Evolutionary conservation across 108 stramenopile genomes (phyloP), one percentile per base, ranked within the genome.

Genomic region (Nannochloropsis gaditana): DNA sequence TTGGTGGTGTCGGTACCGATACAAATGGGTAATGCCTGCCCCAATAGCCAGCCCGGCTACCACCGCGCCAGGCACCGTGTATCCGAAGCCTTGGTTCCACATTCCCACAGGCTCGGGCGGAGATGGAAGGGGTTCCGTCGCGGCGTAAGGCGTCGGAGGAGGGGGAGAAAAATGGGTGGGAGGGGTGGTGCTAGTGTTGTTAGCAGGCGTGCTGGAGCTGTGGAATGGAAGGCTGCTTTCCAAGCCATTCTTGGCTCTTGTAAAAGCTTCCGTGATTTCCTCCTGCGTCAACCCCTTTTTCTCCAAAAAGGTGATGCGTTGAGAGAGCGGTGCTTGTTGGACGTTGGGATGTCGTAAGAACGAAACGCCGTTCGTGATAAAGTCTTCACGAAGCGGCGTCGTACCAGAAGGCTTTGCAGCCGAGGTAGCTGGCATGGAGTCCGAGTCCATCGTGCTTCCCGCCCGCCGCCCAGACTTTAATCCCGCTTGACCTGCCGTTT

Each of bases 221-320:
- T n/a, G 15, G 59, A 15, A 15, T 15, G 15, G 8, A n/a, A 8
- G 59, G 19, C n/a, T 15, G n/a, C n/a, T n/a, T 15, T 15, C 19
- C 8, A n/a, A 15, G 59, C 59, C 8, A 8, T 81, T 45, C 11
- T 87, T 83, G 41, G 45, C 87, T 17, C 87, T 44, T 15, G 87
- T 84, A 6, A 88, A 45, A 21, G 87, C 87, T 50, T 79, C 80
- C 2, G 87, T 82, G n/a, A 88, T 85, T 59, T 88, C 87, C 84
- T 84, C 87, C 43, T 84, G 79, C 10, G n/a, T 83, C 83, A 59
- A 59, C 50, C 83, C 87, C 83, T 88, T 88, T 80, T 82, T 82
- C 45, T 88, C 87, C 43, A 88, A 81, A 42, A 88, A 88, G 84
- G 80, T 82, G 45, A 88, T 84, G 80, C 87, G 80, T 82, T 88